Conservation (phyloP, 805 yeast species). For the Saccharomyces mikatae region DNA sequence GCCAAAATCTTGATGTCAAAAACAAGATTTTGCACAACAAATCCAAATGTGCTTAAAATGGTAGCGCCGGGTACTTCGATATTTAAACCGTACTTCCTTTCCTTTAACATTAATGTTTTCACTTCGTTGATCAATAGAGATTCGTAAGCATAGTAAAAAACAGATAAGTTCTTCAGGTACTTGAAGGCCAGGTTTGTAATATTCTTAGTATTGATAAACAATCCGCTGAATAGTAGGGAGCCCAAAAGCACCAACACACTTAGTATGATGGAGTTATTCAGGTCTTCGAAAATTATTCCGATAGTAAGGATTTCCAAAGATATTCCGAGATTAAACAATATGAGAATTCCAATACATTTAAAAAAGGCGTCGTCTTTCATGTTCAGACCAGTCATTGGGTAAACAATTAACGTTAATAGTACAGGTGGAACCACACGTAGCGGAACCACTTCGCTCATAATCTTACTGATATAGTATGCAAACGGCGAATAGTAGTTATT, state of each 20-base stretch:
- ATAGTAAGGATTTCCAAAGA: conserved; percentile 78
- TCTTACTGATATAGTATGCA: conserved; percentile 78
- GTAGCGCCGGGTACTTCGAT: conserved; percentile 98
- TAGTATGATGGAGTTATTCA: conserved; percentile 84
- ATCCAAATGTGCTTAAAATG: conserved; percentile 90
- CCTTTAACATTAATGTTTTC: conserved; percentile 71
- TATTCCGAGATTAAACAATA: conserved; percentile 79
- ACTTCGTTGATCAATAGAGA: conserved; percentile 90
- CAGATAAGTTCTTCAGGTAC: conserved; percentile 75
- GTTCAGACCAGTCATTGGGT: conserved; percentile 85
- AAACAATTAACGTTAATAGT: conserved; percentile 66
- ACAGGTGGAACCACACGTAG: conserved; percentile 89
- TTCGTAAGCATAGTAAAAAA: conserved; percentile 94
- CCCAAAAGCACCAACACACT: conserved; percentile 80
- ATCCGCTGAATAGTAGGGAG: conserved; percentile 85
- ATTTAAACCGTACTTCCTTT: conserved; percentile 83
- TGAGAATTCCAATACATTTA: conserved; percentile 59
- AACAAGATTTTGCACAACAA: conserved; percentile 68
- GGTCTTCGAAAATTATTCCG: conserved; percentile 80
- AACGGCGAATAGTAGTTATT: conserved; percentile 87
- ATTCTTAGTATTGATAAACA: conserved; percentile 78
- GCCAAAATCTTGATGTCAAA: conserved; percentile 56
- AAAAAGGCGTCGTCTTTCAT: conserved; percentile 67
- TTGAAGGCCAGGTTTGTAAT: conserved; percentile 47
- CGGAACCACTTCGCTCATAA: conserved; percentile 87